A percentile compares a stretch with the other conserved stretches of the same genome.
Conservation (phyloP, 257 asterid species). For the Forsythia suspensa region DNA sequence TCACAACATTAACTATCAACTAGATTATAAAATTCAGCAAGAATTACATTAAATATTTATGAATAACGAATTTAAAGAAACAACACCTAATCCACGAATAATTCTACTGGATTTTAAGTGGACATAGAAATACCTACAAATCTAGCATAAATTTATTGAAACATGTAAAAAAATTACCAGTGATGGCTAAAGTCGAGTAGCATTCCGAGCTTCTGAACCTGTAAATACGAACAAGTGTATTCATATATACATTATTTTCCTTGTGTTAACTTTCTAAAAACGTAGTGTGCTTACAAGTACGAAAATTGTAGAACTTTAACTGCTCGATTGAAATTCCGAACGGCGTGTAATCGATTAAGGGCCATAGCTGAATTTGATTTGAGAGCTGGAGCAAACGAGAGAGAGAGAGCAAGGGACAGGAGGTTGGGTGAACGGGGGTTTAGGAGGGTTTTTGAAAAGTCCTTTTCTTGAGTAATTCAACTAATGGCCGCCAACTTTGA, state of each 20-base stretch:
- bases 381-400: background rate
- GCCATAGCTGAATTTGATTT: slow-evolving; percentile 23
- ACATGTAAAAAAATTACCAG: background rate
- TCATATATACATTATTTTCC: background rate
- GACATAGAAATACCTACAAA: background rate
- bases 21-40: slow-evolving; percentile 19
- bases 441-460: too few relatives aligned
- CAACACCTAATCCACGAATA: background rate
- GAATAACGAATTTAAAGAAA: background rate
- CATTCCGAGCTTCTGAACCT: slow-evolving; percentile 29
- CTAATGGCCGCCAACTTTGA: too few relatives aligned
- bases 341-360: slow-evolving; percentile 17
- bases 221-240: background rate
- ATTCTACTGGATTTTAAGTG: background rate
- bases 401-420: background rate
- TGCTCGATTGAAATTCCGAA: slow-evolving; percentile 23
- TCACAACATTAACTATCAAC: slow-evolving; percentile 17
- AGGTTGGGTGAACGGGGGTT: too few relatives aligned
- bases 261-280: background rate
- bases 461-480: too few relatives aligned
- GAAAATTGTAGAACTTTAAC: slow-evolving; percentile 21
- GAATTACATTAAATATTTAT: background rate
- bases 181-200: background rate
- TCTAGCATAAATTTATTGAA: background rate
- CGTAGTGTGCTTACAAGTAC: slow-evolving; percentile 24